These are phyloP conservation scores for Aspergillus sp. DNA, from an alignment of 2,329 filamentous ascomycete genomes.

Conservation along the genomic window DNA sequence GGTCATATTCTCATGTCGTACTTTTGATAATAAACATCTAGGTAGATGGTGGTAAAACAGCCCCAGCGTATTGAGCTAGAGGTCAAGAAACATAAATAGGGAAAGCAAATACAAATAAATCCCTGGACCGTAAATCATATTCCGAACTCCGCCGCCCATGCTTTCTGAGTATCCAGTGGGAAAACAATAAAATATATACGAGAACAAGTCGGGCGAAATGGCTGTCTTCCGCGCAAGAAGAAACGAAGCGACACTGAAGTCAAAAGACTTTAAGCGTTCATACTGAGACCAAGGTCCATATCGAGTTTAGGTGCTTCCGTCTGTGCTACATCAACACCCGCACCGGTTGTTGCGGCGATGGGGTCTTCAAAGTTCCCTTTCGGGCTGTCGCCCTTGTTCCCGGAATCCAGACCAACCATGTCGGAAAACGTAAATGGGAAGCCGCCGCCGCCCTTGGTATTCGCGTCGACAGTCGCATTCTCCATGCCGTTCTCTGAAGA, in stretches of 20 bases:
- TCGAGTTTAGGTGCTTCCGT: constrained; percentile 19
- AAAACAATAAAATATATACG: not conserved
- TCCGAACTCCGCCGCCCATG: constrained; percentile 7
- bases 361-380: constrained; percentile 1
- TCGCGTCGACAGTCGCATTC: not conserved
- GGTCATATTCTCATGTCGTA: constrained; percentile 15
- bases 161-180: not conserved
- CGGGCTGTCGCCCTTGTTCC: constrained; percentile 15
- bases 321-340: constrained; percentile 7
- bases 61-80: not conserved
- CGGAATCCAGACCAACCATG: constrained; percentile 16
- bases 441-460: constrained; percentile 6
- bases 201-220: constrained; percentile 3
- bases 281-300: constrained; percentile 20
- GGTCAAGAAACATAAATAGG: not conserved
- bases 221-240: not conserved
- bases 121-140: not conserved
- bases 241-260: not conserved
- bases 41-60: constrained; percentile 10
- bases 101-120: constrained; percentile 1
- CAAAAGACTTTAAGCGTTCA: constrained; percentile 4
- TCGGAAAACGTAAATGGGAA: constrained; percentile 18
- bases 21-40: constrained; percentile 11
- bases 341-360: not conserved
- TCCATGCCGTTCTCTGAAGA: constrained; percentile 23